phyloP scores from a whole-genome alignment of 495 filamentous ascomycete genomes.

The Stereocaulon alpinum region DNA sequence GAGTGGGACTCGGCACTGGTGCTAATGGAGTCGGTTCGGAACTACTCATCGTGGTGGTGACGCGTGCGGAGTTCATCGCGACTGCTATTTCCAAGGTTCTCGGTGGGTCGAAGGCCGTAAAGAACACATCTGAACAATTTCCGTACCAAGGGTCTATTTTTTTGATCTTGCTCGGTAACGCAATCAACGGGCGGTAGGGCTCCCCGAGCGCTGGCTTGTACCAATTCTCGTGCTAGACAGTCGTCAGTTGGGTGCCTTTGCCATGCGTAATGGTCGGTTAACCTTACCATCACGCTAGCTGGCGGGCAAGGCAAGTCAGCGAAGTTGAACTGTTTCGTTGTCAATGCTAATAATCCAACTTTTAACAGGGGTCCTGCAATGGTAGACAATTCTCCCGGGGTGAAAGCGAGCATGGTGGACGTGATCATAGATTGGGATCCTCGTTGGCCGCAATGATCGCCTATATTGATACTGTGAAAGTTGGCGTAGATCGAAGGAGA shows the following conservation, averaged over 20 bases:
- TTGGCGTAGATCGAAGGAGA: constrained; percentile 11
- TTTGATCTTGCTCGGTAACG: background rate
- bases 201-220: background rate
- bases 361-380: background rate
- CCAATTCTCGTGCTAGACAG: constrained; percentile 1
- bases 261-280: background rate
- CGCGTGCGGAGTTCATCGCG: too few species aligned
- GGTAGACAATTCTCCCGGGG: constrained; percentile 12
- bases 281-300: constrained; percentile 8
- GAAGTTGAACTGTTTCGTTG: constrained; percentile 5
- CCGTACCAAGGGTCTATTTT: background rate
- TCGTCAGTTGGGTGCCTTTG: background rate
- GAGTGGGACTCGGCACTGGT: background rate
- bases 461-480: background rate
- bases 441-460: background rate
- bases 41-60: background rate
- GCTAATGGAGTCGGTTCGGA: background rate
- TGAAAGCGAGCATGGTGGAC: constrained; percentile 6
- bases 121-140: background rate
- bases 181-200: constrained; percentile 4
- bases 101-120: background rate
- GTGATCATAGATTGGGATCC: background rate
- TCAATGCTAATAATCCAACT: background rate
- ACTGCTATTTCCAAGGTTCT: background rate
- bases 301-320: constrained; percentile 10